phyloP scores from a whole-genome alignment of 2,329 filamentous ascomycete genomes.

The Lasiodiplodia gonubiensis region DNA sequence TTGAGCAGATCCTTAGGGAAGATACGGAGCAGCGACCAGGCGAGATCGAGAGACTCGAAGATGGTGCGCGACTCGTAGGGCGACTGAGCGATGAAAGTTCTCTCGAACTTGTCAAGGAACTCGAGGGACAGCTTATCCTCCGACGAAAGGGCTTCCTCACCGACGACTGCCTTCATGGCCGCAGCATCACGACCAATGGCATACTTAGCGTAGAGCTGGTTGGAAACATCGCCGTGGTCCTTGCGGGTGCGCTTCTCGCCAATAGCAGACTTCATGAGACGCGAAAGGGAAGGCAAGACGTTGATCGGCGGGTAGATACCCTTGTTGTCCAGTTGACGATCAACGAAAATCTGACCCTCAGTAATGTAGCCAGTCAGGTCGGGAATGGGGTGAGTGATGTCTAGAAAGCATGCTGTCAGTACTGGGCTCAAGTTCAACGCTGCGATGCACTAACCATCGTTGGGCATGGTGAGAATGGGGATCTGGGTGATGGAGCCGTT shows the following conservation, averaged over 20 bases:
- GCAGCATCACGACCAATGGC: conserved; percentile 98
- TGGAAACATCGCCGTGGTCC: conserved; percentile 97
- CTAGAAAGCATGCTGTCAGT: conserved; percentile 45
- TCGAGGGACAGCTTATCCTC: conserved; percentile 98
- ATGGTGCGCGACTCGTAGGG: conserved; percentile 91
- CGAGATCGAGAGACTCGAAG: conserved; percentile 91
- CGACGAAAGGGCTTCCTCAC: conserved; percentile 91
- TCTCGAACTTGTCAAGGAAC: conserved; percentile 98
- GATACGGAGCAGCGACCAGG: conserved; percentile 94
- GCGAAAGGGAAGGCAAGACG: conserved; percentile 94
- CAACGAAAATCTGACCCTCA: conserved; percentile 97
- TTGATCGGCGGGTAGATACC: conserved; percentile 99
- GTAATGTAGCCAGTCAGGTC: conserved; percentile 99
- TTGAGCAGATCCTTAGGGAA: conserved; percentile 98
- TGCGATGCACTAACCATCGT: conserved; percentile 73
- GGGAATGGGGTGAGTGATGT: conserved; percentile 98
- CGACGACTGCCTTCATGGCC: conserved; percentile 98
- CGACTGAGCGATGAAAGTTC: conserved; percentile 89
- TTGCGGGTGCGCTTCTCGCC: conserved; percentile 95
- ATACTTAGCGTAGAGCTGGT: conserved; percentile 99
- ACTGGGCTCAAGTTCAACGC: neutral
- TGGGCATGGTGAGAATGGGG: conserved; percentile 98
- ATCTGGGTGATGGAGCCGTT: conserved; percentile 99
- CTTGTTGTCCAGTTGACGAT: conserved; percentile 92
- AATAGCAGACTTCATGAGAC: conserved; percentile 99